Evolutionary conservation across 2,329 filamentous ascomycete genomes (phyloP), one percentile per base, ranked within the genome.

Genomic region (Colletotrichum agaves): DNA sequence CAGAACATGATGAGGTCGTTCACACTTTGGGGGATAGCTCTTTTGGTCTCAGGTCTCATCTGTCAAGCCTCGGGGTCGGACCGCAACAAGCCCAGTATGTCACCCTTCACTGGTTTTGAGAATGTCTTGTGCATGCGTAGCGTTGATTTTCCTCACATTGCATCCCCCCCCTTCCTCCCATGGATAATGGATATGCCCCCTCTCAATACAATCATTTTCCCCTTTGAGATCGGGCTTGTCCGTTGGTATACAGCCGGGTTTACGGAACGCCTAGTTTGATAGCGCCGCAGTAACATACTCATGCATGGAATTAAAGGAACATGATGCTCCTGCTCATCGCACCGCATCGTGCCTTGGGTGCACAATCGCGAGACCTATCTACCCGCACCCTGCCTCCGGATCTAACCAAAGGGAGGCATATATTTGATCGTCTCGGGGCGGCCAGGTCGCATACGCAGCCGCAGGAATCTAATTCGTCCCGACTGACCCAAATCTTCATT

Each of bases 381-480:
- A 66, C 63, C 44, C 62, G 67, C 58, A 39, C 63, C 44, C 19
- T 57, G 67, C 50, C 50, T 43, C 39, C 63, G 37, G 37, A n/a
- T 49, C 63, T 66, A 50, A 65, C 57, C 58, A 66, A 55, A 66
- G 43, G 47, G 46, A 56, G 47, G 41, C 62, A 52, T 56, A 56
- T 50, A 56, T 46, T 61, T 53, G 64, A 66, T 57, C 50, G 50
- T 69, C 62, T 69, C 66, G 61, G 63, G 39, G 62, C 55, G 37
- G 64, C 61, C 61, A 59, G 61, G 19, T 41, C 67, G 66, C 66
- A 67, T 69, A 41, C 63, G 49, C 33, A 67, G 55, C 66, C 66
- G 49, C 66, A 39, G 56, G 19, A 47, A 47, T 39, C 66, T 44
- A 15, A 69, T 69, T 69, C 62, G 66, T 55, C 27, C 39, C 35